phyloP scores from a whole-genome alignment of 2,329 filamentous ascomycete species.

The Colletotrichum incanum region DNA sequence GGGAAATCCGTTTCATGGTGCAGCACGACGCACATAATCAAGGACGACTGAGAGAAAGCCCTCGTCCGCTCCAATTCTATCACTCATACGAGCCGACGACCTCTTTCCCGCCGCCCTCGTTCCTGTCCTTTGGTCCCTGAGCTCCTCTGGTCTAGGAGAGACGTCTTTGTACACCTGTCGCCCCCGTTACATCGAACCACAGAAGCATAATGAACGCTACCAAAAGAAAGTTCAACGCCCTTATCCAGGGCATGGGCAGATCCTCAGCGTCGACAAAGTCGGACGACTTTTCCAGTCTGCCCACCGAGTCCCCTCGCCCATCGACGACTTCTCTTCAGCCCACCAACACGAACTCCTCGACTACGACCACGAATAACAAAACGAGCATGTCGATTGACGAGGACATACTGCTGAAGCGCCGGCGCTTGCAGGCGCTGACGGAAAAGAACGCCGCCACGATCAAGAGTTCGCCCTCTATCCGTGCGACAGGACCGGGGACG shows the following conservation, averaged over 20 bases:
- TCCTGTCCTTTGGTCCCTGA: not conserved
- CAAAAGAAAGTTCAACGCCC: conserved; percentile 87
- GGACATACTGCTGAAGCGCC: conserved; percentile 67
- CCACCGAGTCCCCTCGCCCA: conserved; percentile 43
- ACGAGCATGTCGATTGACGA: conserved; percentile 51
- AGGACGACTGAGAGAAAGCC: not conserved
- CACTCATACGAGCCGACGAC: not conserved
- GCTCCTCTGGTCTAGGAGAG: not conserved
- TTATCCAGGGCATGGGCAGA: conserved; percentile 76
- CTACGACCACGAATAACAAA: conserved; percentile 8
- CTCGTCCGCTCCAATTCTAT: not conserved
- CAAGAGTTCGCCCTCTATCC: conserved; percentile 28
- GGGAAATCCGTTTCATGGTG: conserved; percentile 14
- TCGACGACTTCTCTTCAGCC: conserved; percentile 41
- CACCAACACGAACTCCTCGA: conserved; percentile 26
- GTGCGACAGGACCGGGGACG: conserved; percentile 44
- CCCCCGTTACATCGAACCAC: conserved; percentile 27
- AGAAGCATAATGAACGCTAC: conserved; percentile 75
- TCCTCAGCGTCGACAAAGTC: conserved; percentile 45
- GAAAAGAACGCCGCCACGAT: conserved; percentile 40
- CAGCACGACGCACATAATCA: conserved; percentile 18
- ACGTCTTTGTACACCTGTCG: conserved; percentile 5
- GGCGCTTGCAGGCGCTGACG: conserved; percentile 57
- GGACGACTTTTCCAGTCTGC: conserved; percentile 27
- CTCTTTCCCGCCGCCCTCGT: not conserved